Evolutionary conservation across 768 basidiomycete genomes (phyloP).

Genomic region (Podaxis mareebaensis): DNA sequence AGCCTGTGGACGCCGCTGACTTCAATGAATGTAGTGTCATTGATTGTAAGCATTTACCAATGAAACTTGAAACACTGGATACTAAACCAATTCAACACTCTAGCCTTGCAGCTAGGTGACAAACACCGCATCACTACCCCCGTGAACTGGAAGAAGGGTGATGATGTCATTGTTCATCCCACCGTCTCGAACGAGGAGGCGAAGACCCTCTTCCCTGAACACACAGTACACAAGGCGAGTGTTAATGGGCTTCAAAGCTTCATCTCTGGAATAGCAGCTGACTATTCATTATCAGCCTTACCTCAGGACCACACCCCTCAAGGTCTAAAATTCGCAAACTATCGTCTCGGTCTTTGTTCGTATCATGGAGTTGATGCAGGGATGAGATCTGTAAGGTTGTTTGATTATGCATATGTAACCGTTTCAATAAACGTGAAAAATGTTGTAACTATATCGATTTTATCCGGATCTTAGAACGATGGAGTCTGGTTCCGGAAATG

Average conservation of each 20-base stretch:
- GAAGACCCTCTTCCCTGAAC: conserved; percentile 85
- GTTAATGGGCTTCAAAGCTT: not conserved
- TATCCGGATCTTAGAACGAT: not conserved
- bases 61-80: conserved; percentile 9
- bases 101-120: conserved; percentile 88
- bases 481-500: not conserved
- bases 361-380: conserved; percentile 12
- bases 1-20: conserved; percentile 2
- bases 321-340: conserved; percentile 29
- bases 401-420: conserved; percentile 3
- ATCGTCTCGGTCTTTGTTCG: conserved; percentile 15
- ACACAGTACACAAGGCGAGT: conserved; percentile 75
- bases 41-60: conserved; percentile 50
- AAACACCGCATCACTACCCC: conserved; percentile 85
- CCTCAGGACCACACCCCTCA: conserved; percentile 76
- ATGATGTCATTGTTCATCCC: conserved; percentile 93
- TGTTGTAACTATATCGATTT: conserved; percentile 3
- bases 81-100: conserved; percentile 17
- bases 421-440: not conserved
- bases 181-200: conserved; percentile 85
- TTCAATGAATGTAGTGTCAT: conserved; percentile 52
- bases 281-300: conserved; percentile 59
- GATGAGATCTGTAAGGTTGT: conserved; percentile 1
- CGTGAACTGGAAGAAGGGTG: conserved; percentile 93
- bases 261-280: conserved; percentile 1